Evolutionary conservation across 2,329 filamentous ascomycete species (phyloP).

Genomic region (Botrytis galanthina): DNA sequence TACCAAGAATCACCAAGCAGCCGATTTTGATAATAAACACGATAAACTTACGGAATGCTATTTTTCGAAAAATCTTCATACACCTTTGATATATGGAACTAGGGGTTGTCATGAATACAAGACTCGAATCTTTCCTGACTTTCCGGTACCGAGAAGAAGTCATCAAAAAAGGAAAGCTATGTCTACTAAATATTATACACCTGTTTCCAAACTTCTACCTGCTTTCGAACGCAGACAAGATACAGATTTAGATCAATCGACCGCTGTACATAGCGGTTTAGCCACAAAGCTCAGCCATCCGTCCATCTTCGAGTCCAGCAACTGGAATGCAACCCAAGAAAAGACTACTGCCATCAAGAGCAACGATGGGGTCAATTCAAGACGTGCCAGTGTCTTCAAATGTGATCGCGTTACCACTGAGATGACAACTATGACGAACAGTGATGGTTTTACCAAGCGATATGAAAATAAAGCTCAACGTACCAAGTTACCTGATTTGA

Average conservation of each 20-base stretch:
- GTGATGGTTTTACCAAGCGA: background rate
- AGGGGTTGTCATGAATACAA: background rate
- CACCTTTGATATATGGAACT: background rate
- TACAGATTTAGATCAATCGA: background rate
- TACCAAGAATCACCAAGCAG: background rate
- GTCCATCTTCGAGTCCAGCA: background rate
- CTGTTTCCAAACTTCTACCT: background rate
- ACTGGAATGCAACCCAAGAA: background rate
- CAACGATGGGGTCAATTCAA: fast-evolving
- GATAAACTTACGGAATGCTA: background rate
- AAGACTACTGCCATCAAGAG: background rate
- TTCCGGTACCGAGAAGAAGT: background rate
- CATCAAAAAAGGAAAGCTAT: background rate
- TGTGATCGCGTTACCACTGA: background rate
- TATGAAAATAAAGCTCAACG: background rate
- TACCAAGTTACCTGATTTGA: background rate
- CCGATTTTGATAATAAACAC: fast-evolving
- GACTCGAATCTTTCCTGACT: background rate
- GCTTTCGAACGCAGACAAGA: background rate
- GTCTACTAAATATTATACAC: background rate
- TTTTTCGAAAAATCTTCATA: background rate
- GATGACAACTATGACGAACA: too few species aligned
- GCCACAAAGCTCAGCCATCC: background rate
- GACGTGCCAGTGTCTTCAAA: background rate
- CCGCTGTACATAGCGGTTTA: background rate